Conservation (phyloP, 768 basidiomycete genomes). For the Peribolospora baueri region DNA sequence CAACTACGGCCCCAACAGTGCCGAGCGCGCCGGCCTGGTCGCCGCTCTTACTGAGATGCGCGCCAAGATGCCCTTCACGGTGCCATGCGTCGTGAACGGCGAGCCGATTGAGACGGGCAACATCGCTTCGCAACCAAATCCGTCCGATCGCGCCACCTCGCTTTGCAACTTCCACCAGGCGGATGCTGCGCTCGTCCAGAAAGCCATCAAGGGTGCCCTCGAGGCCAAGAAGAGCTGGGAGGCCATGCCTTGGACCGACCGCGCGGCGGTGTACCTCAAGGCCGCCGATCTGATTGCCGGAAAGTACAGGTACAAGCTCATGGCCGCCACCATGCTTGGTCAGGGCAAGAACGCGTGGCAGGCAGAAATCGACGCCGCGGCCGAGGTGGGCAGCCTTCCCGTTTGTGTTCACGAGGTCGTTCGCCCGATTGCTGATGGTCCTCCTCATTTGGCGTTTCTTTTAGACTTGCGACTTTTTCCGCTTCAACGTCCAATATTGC, state of each 20-base stretch:
- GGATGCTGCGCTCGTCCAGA: conserved; percentile 25
- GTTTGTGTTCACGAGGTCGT: background rate
- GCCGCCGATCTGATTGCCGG: conserved; percentile 87
- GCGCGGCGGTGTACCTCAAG: conserved; percentile 85
- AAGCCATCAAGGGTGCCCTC: conserved; percentile 69
- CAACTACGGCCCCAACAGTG: conserved; percentile 48
- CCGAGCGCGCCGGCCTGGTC: conserved; percentile 48
- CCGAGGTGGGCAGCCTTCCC: conserved; percentile 41
- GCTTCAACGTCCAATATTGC: conserved; percentile 89
- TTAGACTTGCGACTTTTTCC: conserved; percentile 70
- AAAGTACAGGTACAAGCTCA: conserved; percentile 81
- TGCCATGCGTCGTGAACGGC: conserved; percentile 81
- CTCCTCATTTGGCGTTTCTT: background rate
- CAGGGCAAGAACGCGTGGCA: conserved; percentile 99
- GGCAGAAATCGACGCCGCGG: conserved; percentile 96
- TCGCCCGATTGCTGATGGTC: background rate
- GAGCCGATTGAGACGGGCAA: conserved; percentile 65
- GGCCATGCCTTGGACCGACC: conserved; percentile 80
- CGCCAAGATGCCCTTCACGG: conserved; percentile 60
- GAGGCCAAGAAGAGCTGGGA: conserved; percentile 78
- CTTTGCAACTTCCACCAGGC: conserved; percentile 5
- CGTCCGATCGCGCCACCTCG: conserved; percentile 1
- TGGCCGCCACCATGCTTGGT: conserved; percentile 92
- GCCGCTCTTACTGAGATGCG: conserved; percentile 58
- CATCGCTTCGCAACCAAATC: conserved; percentile 35